Evolutionary conservation across 768 basidiomycete species (phyloP).

Genomic region (Russula sp.): DNA sequence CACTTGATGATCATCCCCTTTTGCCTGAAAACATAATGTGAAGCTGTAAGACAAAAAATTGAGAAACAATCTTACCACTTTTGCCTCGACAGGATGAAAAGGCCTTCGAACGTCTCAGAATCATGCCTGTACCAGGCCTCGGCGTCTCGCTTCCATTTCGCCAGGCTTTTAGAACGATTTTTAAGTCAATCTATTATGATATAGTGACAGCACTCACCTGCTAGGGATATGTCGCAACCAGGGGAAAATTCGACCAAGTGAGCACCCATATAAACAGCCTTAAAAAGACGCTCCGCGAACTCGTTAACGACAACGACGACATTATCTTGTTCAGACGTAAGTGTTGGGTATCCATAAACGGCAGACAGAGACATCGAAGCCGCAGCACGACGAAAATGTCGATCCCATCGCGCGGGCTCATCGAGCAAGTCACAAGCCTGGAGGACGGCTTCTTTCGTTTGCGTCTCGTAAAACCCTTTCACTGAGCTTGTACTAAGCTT

Average conservation of each 20-base stretch:
- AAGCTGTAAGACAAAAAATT: background rate
- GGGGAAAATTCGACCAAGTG: conserved; percentile 3
- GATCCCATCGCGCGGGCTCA: background rate
- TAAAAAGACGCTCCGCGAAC: background rate
- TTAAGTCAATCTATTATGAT: background rate
- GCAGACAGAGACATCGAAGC: background rate
- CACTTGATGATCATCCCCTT: conserved; percentile 3
- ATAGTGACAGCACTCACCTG: background rate
- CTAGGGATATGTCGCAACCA: conserved; percentile 5
- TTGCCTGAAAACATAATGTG: background rate
- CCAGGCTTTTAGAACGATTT: background rate
- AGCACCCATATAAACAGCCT: background rate
- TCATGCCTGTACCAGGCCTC: background rate
- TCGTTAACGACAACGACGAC: background rate
- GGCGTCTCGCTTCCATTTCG: conserved; percentile 3
- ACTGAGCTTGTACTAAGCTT: background rate
- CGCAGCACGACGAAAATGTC: background rate
- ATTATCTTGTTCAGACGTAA: background rate
- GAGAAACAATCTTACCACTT: background rate
- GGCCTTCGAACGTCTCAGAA: background rate
- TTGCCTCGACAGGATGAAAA: background rate
- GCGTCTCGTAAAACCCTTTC: conserved; percentile 1
- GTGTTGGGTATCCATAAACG: background rate
- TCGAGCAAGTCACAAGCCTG: background rate
- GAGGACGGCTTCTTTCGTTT: background rate